Base-by-base conservation (phyloP, 257 asterid species). In the Voacanga thouarsii region DNA sequence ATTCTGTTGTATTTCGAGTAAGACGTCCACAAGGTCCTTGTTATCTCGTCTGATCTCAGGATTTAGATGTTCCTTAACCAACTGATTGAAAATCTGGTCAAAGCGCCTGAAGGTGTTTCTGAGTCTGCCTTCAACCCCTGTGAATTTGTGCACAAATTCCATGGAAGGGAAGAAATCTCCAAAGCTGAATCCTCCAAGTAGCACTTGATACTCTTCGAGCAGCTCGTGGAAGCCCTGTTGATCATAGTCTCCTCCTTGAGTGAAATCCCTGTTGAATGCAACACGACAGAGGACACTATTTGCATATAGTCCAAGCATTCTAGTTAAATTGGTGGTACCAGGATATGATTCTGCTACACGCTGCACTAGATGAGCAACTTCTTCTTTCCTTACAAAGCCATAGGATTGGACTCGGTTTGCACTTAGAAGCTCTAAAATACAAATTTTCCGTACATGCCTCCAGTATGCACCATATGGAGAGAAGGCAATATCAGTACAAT, bases 111-210 rank as follows among this genome's bases (percentile, higher is more conserved):
- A 88, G 21, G 90, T 84, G 26, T 63, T 51, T 19, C 60, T 60
- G 12, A 90, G 87, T 47, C 91, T 80, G 1, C 85, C 69, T 83
- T 82, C 86, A 23, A 72, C 55, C 19, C 96, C 90, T 0, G 91
- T 84, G 39, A 90, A 23, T 43, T 45, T 78, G 49, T 88, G 90
- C 78, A 90, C 7, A 57, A 88, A 83, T 18, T 86, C 91, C 85
- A 90, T 72, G 0, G 89, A 87, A 39, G 96, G 96, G 51, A 87
- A 90, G 75, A 86, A 90, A 76, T 90, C 96, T 26, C 92, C 92
- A 6, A 83, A 1, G 45, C 86, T 83, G 67, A 90, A 88, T 43
- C 91, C 93, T 1, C 93, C 92, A 11, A 88, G 87, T 72, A 86
- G 56, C 1, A 76, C 82, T 12, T 90, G 88, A 80, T 82, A 89